Evolutionary conservation across 2,329 filamentous ascomycete species (phyloP), one percentile per base, ranked within the genome.

Genomic region (Aspergillus ochraceoroseus): DNA sequence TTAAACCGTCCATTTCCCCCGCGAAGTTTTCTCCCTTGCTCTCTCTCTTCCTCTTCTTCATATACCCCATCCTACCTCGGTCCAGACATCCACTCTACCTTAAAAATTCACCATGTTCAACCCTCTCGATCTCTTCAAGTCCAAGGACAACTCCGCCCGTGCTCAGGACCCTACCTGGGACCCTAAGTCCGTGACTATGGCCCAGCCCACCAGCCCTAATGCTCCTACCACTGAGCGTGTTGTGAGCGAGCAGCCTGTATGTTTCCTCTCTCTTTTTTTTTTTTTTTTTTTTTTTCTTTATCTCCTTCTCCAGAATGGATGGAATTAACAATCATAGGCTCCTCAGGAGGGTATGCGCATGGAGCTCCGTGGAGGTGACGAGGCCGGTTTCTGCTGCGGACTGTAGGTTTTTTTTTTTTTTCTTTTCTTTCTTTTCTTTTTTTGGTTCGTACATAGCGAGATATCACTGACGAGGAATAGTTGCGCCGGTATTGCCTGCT

Each of bases 341-440:
- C 27, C 34, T 14, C 49, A 50, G 15, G 49, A 50, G 30, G 37
- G 44, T 25, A 56, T 44, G 44, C 32, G 49, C 7, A 49, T 56
- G 54, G 44, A 55, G 25, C 40, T 60, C 26, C 57, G 57, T 32
- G 56, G 57, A 47, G 57, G 56, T 43, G 54, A 52, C 14, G 49
- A 31, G n/a, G 54, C 53, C 23, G 55, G 55, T 13, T 36, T 55
- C 6, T 60, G 57, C 47, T 60, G 57, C 34, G 57, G 56, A 48
- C 40, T 58, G 57, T 60, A 52, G 41, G 49, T 47, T 29, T n/a
- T 17, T 25, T 7, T 15, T 2, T 32, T 11, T 22, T 8, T 27
- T 41, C 5, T 14, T 7, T 14, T 17, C 6, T 31, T 14, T 29
- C 8, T 2, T 22, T 5, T 22, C 9, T 5, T 22, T 22, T 5